Conservation (phyloP, 805 yeast genomes). For the Metschnikowia reukaufii region DNA sequence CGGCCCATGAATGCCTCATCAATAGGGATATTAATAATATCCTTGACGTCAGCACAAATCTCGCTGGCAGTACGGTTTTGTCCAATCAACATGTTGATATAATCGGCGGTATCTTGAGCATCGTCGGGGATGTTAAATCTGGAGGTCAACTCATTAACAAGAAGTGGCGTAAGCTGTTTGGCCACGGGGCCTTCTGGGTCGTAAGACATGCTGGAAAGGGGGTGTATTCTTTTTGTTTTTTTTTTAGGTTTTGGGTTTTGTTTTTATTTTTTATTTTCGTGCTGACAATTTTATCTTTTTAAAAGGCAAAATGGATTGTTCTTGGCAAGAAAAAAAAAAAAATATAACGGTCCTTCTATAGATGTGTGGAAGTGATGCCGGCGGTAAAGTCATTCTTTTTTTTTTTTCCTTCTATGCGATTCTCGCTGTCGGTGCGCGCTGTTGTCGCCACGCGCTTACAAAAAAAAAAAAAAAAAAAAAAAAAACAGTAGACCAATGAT, state of each 20-base stretch:
- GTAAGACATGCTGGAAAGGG: slow-evolving; percentile 25
- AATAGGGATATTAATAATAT: slow-evolving; percentile 62
- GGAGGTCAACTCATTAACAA: slow-evolving; percentile 36
- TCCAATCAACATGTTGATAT: slow-evolving; percentile 66
- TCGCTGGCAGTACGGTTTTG: slow-evolving; percentile 63
- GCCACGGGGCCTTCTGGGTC: slow-evolving; percentile 44
- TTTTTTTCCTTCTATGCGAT: background rate
- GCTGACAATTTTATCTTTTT: too few species aligned
- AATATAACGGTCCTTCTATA: too few species aligned
- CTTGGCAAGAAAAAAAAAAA: too few species aligned
- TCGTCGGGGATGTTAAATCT: slow-evolving; percentile 39
- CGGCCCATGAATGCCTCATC: slow-evolving; percentile 55
- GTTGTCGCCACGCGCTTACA: too few species aligned
- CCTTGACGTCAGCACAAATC: slow-evolving; percentile 58
- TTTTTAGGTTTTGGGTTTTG: too few species aligned
- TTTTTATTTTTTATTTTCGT: background rate
- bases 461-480: too few species aligned
- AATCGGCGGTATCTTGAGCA: slow-evolving; percentile 56
- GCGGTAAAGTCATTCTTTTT: background rate
- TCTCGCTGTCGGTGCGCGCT: background rate
- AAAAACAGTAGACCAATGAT: too few species aligned
- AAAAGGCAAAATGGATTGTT: too few species aligned
- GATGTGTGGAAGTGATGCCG: background rate
- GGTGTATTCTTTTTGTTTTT: background rate
- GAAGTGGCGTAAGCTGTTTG: slow-evolving; percentile 32